A percentile compares a stretch with the other conserved stretches of the same genome.
Conservation (phyloP, 805 yeast species). For the Myxozyma neglecta region DNA sequence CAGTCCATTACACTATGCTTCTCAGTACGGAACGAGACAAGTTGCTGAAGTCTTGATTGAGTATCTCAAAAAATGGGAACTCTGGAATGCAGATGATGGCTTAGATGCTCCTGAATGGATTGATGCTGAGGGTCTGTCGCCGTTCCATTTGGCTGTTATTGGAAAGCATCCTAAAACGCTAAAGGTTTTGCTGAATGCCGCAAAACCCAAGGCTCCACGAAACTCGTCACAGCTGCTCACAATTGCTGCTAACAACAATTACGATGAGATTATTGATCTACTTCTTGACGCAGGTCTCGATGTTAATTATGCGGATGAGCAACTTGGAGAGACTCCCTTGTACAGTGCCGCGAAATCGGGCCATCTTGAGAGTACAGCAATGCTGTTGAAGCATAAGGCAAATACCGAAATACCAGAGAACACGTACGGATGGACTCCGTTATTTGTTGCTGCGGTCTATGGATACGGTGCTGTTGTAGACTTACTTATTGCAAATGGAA, state of each 20-base stretch:
- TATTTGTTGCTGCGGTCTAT: slow-evolving; percentile 86
- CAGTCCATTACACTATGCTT: slow-evolving; percentile 87
- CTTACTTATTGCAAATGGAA: slow-evolving; percentile 54
- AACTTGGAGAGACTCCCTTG: slow-evolving; percentile 77
- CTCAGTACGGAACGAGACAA: slow-evolving; percentile 77
- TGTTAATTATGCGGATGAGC: slow-evolving; percentile 60
- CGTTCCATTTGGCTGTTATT: slow-evolving; percentile 76
- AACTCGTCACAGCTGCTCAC: slow-evolving; percentile 65
- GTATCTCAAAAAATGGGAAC: slow-evolving; percentile 57
- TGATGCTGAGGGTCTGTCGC: slow-evolving; percentile 76
- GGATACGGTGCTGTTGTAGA: slow-evolving; percentile 63
- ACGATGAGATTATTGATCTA: slow-evolving; percentile 54
- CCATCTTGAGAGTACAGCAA: slow-evolving; percentile 51
- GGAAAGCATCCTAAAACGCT: slow-evolving; percentile 82
- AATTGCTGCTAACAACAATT: slow-evolving; percentile 67
- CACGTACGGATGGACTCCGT: slow-evolving; percentile 91
- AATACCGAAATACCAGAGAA: slow-evolving; percentile 72
- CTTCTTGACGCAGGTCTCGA: slow-evolving; percentile 61
- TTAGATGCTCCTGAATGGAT: slow-evolving; percentile 39
- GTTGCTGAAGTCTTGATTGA: slow-evolving; percentile 59
- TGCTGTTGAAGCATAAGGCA: slow-evolving; percentile 64
- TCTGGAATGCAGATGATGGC: slow-evolving; percentile 28
- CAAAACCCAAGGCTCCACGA: slow-evolving; percentile 45
- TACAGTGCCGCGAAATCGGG: slow-evolving; percentile 74
- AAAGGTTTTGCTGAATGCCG: slow-evolving; percentile 53